These are phyloP conservation scores for Aspergillus texensis DNA, from an alignment of 2,329 filamentous ascomycete genomes.

Conservation along the genomic window DNA sequence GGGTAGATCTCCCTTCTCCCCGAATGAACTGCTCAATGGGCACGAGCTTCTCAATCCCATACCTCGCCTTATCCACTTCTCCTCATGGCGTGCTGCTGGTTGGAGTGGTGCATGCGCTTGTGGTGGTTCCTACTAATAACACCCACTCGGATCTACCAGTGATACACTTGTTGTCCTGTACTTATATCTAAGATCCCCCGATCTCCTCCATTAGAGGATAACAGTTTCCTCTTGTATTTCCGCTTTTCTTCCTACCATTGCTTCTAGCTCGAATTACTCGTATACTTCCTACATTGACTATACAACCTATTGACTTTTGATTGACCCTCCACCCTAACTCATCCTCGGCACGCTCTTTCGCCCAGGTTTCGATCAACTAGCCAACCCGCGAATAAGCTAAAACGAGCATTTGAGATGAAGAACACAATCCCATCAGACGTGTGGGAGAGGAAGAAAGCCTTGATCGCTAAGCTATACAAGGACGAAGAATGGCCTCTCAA, in stretches of 20 bases:
- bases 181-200: slow-evolving; percentile 14
- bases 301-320: neutral
- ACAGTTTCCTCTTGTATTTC: neutral
- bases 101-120: neutral
- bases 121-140: neutral
- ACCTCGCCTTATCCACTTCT: slow-evolving; percentile 9
- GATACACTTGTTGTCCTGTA: neutral
- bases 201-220: neutral
- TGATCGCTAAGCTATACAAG: slow-evolving; percentile 46
- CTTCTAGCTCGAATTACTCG: neutral
- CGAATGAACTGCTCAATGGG: slow-evolving; percentile 17
- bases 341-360: neutral
- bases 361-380: neutral
- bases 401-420: slow-evolving; percentile 37
- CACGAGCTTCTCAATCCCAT: slow-evolving; percentile 17
- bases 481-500: slow-evolving; percentile 50
- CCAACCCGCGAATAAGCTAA: neutral
- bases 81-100: slow-evolving; percentile 13
- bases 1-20: slow-evolving; percentile 20
- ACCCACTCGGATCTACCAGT: slow-evolving; percentile 1
- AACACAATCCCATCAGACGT: slow-evolving; percentile 46
- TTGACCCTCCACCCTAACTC: neutral
- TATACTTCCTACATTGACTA: neutral
- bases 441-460: slow-evolving; percentile 47
- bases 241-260: neutral